Percentiles rank a stretch among this genome's conserved stretches.
These are phyloP conservation scores for Kewa caespitosa DNA, from an alignment of 179 eudicot species.

Conservation along the genomic window DNA sequence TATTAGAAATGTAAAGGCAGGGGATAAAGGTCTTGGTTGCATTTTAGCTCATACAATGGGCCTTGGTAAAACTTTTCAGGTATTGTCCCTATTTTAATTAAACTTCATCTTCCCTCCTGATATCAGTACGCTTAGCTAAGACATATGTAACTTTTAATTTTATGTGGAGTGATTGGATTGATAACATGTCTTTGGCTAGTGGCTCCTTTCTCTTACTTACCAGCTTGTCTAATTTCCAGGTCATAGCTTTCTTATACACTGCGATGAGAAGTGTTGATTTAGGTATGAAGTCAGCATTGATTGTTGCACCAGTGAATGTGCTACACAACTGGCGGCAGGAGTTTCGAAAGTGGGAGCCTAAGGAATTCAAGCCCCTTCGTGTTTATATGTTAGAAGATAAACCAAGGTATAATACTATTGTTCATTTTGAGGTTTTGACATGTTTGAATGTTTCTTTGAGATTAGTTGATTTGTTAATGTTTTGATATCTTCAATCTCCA, in stretches of 20 bases:
- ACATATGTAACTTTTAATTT: background rate
- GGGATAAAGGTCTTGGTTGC: slow-evolving; percentile 98
- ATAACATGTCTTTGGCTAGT: background rate
- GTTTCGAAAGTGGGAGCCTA: slow-evolving; percentile 84
- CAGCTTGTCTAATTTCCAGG: slow-evolving; percentile 46
- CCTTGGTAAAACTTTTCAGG: slow-evolving; percentile 98
- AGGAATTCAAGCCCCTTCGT: slow-evolving; percentile 81
- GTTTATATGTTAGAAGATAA: slow-evolving; percentile 87
- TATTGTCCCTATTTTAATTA: slow-evolving; percentile 27
- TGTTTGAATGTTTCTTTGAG: background rate
- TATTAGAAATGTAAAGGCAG: slow-evolving; percentile 72
- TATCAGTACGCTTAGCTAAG: background rate
- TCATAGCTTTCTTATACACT: slow-evolving; percentile 89
- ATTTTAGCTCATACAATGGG: slow-evolving; percentile 99
- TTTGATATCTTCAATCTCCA: background rate
- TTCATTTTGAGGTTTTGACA: background rate
- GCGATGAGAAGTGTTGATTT: slow-evolving; percentile 92
- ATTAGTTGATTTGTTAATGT: background rate
- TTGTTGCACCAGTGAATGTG: slow-evolving; percentile 94
- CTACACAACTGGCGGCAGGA: slow-evolving; percentile 96
- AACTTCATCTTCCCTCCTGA: slow-evolving; percentile 2
- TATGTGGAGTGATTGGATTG: background rate
- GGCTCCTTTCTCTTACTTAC: slow-evolving; percentile 7
- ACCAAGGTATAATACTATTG: slow-evolving; percentile 54
- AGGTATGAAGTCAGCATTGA: slow-evolving; percentile 80